A percentile compares a stretch with the other conserved stretches of the same genome.
phyloP scores from a whole-genome alignment of 495 filamentous ascomycete species.

The Venustampulla echinocandica region DNA sequence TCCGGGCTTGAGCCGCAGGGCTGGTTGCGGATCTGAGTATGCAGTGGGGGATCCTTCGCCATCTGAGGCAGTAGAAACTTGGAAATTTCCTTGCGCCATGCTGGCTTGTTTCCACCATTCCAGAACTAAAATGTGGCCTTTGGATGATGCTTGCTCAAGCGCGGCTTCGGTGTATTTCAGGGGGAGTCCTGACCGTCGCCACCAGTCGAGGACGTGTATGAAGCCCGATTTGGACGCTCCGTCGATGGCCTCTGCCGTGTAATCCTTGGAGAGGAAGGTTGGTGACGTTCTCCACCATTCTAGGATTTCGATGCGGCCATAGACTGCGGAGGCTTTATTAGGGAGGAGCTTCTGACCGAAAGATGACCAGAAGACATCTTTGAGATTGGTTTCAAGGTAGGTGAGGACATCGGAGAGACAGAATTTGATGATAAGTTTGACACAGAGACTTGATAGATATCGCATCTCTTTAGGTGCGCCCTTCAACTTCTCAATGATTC shows the following conservation, averaged over 20 bases:
- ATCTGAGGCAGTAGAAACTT: slow-evolving; percentile 2
- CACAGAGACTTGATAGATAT: slow-evolving; percentile 68
- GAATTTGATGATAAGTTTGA: slow-evolving; percentile 88
- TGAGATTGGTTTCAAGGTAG: slow-evolving; percentile 68
- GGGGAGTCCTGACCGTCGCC: slow-evolving; percentile 69
- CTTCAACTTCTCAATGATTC: slow-evolving; percentile 58
- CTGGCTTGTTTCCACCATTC: slow-evolving; percentile 81
- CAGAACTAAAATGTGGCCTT: slow-evolving; percentile 73
- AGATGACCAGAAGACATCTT: slow-evolving; percentile 71
- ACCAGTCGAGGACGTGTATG: slow-evolving; percentile 83
- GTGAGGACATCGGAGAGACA: slow-evolving; percentile 62
- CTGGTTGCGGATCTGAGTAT: slow-evolving; percentile 26
- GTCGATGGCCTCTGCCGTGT: slow-evolving; percentile 68
- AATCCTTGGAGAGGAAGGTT: slow-evolving; percentile 68
- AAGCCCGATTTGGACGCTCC: slow-evolving; percentile 76
- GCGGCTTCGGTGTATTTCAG: slow-evolving; percentile 79
- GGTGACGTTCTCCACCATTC: slow-evolving; percentile 82
- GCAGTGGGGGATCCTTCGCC: slow-evolving; percentile 18
- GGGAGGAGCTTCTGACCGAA: slow-evolving; percentile 77
- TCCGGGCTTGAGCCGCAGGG: slow-evolving; percentile 62
- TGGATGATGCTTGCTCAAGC: slow-evolving; percentile 73
- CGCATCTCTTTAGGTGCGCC: slow-evolving; percentile 56
- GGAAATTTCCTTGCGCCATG: slow-evolving; percentile 24
- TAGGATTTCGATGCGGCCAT: slow-evolving; percentile 74
- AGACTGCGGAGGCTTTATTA: slow-evolving; percentile 75